A percentile compares a stretch with the other conserved stretches of the same genome.
Conservation (phyloP, 2,329 filamentous ascomycete genomes). For the Fusarium bulbicola region DNA sequence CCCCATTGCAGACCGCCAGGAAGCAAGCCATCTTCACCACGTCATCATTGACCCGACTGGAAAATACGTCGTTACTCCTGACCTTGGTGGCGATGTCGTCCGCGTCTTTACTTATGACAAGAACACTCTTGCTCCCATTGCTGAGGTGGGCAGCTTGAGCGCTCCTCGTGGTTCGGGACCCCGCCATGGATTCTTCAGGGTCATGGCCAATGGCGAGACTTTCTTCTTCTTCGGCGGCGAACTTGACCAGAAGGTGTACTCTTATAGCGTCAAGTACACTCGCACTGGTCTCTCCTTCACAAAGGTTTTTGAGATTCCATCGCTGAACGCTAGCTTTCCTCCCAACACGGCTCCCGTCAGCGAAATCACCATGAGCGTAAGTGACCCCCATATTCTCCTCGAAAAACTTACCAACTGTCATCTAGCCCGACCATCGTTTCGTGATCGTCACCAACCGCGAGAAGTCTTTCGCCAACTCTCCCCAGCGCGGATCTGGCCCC, state of each 20-base stretch:
- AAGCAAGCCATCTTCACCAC: constrained; percentile 37
- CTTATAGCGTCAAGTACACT: constrained; percentile 34
- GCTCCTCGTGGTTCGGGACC: constrained; percentile 30
- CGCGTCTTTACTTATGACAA: constrained; percentile 37
- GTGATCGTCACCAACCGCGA: constrained; percentile 38
- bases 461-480: constrained; percentile 34
- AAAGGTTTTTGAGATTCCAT: constrained; percentile 37
- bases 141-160: constrained; percentile 20
- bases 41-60: constrained; percentile 37
- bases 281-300: constrained; percentile 21
- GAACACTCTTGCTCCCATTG: constrained; percentile 32
- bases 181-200: constrained; percentile 35
- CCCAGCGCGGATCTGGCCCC: constrained; percentile 16
- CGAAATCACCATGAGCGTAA: constrained; percentile 39
- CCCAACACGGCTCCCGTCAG: constrained; percentile 34
- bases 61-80: constrained; percentile 33
- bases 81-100: constrained; percentile 34
- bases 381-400: background rate
- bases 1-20: constrained; percentile 31
- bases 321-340: constrained; percentile 26
- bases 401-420: too few relatives aligned
- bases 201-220: constrained; percentile 32
- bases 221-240: constrained; percentile 41
- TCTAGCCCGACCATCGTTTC: constrained; percentile 34
- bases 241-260: constrained; percentile 38